Evolutionary conservation across 495 filamentous ascomycete species (phyloP).

Genomic region (Neurospora sp.): DNA sequence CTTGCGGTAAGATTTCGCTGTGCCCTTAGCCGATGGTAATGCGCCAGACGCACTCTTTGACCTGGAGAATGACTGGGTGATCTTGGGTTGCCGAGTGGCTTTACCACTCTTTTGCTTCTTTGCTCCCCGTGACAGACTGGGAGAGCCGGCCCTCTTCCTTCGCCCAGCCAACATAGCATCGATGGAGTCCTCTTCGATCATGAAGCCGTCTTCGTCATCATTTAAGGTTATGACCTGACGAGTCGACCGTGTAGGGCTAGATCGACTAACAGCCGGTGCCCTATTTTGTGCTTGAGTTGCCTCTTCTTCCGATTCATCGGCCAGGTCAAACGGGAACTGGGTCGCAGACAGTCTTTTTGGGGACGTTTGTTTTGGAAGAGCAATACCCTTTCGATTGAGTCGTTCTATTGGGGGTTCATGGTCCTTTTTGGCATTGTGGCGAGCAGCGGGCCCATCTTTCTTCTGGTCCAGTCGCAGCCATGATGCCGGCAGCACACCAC

Average conservation of each 20-base stretch:
- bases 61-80: slow-evolving; percentile 30
- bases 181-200: slow-evolving; percentile 43
- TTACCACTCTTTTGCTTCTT: slow-evolving; percentile 21
- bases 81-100: slow-evolving; percentile 32
- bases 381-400: slow-evolving; percentile 45
- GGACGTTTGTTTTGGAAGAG: slow-evolving; percentile 26
- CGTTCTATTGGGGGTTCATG: slow-evolving; percentile 23
- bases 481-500: slow-evolving; percentile 83
- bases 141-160: slow-evolving; percentile 21
- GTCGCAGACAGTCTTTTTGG: slow-evolving; percentile 11
- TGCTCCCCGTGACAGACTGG: slow-evolving; percentile 4
- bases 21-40: not conserved
- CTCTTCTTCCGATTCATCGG: slow-evolving; percentile 30
- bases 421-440: slow-evolving; percentile 27
- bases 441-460: slow-evolving; percentile 17
- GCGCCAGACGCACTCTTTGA: slow-evolving; percentile 15
- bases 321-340: slow-evolving; percentile 37
- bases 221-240: slow-evolving; percentile 3
- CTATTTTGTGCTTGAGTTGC: not conserved
- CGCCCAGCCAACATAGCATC: slow-evolving; percentile 42
- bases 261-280: not conserved
- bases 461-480: slow-evolving; percentile 67
- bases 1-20: not conserved
- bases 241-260: not conserved
- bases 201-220: slow-evolving; percentile 30